phyloP scores from a whole-genome alignment of 179 eudicot genomes.

The Patellifolia procumbens region DNA sequence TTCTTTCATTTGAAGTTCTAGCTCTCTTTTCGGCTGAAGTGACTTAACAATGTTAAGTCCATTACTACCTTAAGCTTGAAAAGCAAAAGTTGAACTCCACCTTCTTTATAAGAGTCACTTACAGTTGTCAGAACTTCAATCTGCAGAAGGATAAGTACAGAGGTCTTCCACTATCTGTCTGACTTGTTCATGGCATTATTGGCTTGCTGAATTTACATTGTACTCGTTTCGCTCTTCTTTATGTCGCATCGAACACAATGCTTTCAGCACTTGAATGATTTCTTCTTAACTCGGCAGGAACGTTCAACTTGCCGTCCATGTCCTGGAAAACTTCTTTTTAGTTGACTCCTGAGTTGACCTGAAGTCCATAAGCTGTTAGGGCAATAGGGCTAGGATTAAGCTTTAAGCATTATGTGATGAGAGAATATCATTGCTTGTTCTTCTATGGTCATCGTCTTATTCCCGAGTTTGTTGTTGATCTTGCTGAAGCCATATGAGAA shows the following conservation, averaged over 20 bases:
- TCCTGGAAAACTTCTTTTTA: constrained; percentile 1
- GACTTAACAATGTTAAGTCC: background rate
- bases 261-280: background rate
- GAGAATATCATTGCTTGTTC: background rate
- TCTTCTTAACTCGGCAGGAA: background rate
- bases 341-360: constrained; percentile 1
- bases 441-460: background rate
- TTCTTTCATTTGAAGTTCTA: background rate
- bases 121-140: background rate
- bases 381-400: background rate
- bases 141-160: constrained; percentile 6
- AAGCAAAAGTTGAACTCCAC: constrained; percentile 4
- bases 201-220: background rate
- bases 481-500: background rate
- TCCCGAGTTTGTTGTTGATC: background rate
- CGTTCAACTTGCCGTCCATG: background rate
- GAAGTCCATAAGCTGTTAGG: background rate
- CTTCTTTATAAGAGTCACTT: constrained; percentile 3
- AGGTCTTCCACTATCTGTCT: constrained; percentile 12
- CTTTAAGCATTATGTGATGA: no score
- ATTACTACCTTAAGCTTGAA: constrained; percentile 1
- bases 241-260: background rate
- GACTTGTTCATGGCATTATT: constrained; percentile 10
- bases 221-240: background rate
- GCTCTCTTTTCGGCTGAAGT: constrained; percentile 7